Evolutionary conservation across 2,329 filamentous ascomycete genomes (phyloP).

Genomic region (Botryotinia calthae): DNA sequence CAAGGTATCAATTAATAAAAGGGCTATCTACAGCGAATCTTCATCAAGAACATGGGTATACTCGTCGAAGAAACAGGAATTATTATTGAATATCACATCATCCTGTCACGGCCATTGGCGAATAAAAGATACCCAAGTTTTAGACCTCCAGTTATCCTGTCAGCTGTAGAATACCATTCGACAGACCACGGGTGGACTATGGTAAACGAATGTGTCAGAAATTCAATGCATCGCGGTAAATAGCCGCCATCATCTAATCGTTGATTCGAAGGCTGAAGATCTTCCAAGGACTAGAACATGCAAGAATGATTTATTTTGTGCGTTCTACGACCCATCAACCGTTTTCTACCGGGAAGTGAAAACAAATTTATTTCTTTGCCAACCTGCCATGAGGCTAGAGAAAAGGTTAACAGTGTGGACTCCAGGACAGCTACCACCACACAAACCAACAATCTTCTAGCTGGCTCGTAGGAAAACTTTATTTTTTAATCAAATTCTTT

Average conservation of each 20-base stretch:
- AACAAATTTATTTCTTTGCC: slow-evolving; percentile 1
- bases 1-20: not conserved
- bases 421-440: not conserved
- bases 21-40: not conserved
- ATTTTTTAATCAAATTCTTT: not conserved
- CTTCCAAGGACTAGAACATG: slow-evolving; percentile 4
- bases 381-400: not conserved
- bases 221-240: slow-evolving; percentile 14
- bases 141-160: not conserved
- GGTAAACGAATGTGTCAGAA: not conserved
- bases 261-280: not conserved
- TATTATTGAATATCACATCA: not conserved
- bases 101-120: not conserved
- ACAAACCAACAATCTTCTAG: not conserved
- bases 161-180: not conserved
- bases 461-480: slow-evolving; percentile 7
- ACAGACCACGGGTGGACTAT: too few relatives aligned
- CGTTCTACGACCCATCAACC: not conserved
- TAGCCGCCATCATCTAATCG: slow-evolving; percentile 12
- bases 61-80: not conserved
- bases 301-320: not conserved
- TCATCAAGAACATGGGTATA: not conserved
- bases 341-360: not conserved
- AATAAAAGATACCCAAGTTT: not conserved
- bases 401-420: not conserved